These are phyloP conservation scores for Thymus quinquecostatus DNA, from an alignment of 257 asterid species.

Conservation along the genomic window DNA sequence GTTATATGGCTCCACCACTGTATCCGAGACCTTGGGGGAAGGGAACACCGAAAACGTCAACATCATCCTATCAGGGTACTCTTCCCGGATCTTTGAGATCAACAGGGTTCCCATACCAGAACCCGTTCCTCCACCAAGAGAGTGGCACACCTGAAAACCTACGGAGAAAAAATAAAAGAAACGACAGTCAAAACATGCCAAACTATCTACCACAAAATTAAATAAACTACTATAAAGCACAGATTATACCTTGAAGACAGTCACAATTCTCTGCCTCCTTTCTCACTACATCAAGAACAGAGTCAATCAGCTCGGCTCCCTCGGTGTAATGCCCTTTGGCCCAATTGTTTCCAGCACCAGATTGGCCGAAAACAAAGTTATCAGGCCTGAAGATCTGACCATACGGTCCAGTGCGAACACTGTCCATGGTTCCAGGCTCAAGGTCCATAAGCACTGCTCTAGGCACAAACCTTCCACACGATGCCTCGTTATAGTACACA, in stretches of 20 bases:
- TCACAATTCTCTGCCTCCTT: conserved; percentile 84
- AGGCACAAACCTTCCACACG: conserved; percentile 84
- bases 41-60: conserved; percentile 78
- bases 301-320: conserved; percentile 84
- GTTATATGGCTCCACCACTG: conserved; percentile 80
- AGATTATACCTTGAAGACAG: conserved; percentile 68
- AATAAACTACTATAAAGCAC: not conserved
- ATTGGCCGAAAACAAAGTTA: conserved; percentile 68
- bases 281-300: conserved; percentile 80
- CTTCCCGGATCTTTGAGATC: conserved; percentile 78
- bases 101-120: conserved; percentile 80
- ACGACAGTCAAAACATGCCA: not conserved
- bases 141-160: conserved; percentile 84
- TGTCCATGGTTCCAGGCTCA: conserved; percentile 94
- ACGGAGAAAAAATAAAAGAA: not conserved
- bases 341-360: conserved; percentile 83
- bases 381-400: conserved; percentile 83
- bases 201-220: not conserved
- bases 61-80: conserved; percentile 86
- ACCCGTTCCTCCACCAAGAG: conserved; percentile 87
- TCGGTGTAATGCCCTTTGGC: conserved; percentile 80
- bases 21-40: conserved; percentile 77
- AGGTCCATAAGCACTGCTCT: conserved; percentile 95
- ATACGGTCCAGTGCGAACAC: conserved; percentile 81
- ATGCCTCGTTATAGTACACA: conserved; percentile 84